Evolutionary conservation across 1,284 basidiomycete genomes (phyloP).

Genomic region (Papiliotrema nemorosa): DNA sequence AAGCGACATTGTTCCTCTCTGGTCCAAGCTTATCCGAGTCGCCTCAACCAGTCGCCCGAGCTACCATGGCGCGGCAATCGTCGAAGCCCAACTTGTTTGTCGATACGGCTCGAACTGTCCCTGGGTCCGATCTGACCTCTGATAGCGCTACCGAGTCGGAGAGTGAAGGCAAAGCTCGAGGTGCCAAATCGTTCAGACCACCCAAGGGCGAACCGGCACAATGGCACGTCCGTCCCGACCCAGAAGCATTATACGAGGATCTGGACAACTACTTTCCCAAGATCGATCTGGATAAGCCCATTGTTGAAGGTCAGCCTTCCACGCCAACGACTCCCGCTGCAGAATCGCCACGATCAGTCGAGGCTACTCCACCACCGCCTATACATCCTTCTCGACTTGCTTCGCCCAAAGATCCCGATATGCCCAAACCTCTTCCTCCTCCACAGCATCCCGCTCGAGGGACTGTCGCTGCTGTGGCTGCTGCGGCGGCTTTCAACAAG

Average conservation of each 20-base stretch:
- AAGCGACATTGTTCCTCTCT: constrained; percentile 37
- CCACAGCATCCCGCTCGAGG: constrained; percentile 15
- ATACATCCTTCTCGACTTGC: constrained; percentile 28
- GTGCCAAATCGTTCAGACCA: constrained; percentile 36
- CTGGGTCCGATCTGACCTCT: constrained; percentile 19
- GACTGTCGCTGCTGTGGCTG: constrained; percentile 3
- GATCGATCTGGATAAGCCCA: constrained; percentile 92
- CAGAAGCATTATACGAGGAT: constrained; percentile 90
- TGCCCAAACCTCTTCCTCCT: constrained; percentile 11
- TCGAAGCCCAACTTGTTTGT: constrained; percentile 33
- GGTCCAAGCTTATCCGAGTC: constrained; percentile 8
- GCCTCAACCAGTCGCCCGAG: background rate
- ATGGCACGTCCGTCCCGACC: constrained; percentile 84
- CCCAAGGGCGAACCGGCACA: constrained; percentile 29
- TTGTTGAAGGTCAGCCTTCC: constrained; percentile 72
- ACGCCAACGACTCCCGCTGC: constrained; percentile 60
- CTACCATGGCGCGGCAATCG: constrained; percentile 10
- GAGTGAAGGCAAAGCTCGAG: constrained; percentile 19
- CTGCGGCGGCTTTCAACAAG: constrained; percentile 36
- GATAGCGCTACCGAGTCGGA: constrained; percentile 33
- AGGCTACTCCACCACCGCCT: constrained; percentile 44
- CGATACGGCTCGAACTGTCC: constrained; percentile 18
- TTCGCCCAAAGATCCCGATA: constrained; percentile 26
- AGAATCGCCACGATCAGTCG: constrained; percentile 27
- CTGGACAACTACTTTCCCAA: constrained; percentile 94